Conservation (phyloP, 169 alveolate genomes). For the Cryptosporidium baileyi region DNA sequence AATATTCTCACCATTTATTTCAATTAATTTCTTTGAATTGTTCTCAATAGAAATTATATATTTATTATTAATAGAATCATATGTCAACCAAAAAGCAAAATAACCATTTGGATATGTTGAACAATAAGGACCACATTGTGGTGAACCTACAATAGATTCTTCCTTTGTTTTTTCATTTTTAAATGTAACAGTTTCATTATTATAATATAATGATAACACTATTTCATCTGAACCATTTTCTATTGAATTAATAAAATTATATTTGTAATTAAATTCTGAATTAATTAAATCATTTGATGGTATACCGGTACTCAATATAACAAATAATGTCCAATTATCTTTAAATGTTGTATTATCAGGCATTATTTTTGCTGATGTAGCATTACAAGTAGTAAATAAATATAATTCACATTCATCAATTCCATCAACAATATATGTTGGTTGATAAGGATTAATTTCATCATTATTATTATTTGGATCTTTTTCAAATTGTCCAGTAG, state of each 20-base stretch:
- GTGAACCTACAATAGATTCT: conserved; percentile 22
- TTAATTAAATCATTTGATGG: neutral
- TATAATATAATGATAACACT: conserved; percentile 9
- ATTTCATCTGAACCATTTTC: neutral
- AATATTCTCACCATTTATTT: neutral
- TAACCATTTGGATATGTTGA: conserved; percentile 58
- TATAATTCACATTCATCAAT: conserved; percentile 15
- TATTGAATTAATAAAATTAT: neutral
- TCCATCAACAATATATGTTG: conserved; percentile 1
- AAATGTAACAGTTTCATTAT: conserved; percentile 11
- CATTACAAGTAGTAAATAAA: conserved; percentile 22
- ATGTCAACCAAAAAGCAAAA: conserved; percentile 48
- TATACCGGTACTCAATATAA: conserved; percentile 14
- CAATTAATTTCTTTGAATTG: neutral
- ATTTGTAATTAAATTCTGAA: conserved; percentile 18
- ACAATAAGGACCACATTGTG: conserved; percentile 64
- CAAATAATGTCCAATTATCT: conserved; percentile 34
- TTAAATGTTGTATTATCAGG: conserved; percentile 20
- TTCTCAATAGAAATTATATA: conserved; percentile 12
- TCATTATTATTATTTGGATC: neutral
- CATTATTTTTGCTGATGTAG: conserved; percentile 9
- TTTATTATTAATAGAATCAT: neutral
- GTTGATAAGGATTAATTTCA: conserved; percentile 49
- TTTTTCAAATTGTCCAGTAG: conserved; percentile 60
- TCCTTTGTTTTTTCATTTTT: conserved; percentile 8